Conservation (phyloP, 2,329 filamentous ascomycete genomes). For the Knufia petricola region DNA sequence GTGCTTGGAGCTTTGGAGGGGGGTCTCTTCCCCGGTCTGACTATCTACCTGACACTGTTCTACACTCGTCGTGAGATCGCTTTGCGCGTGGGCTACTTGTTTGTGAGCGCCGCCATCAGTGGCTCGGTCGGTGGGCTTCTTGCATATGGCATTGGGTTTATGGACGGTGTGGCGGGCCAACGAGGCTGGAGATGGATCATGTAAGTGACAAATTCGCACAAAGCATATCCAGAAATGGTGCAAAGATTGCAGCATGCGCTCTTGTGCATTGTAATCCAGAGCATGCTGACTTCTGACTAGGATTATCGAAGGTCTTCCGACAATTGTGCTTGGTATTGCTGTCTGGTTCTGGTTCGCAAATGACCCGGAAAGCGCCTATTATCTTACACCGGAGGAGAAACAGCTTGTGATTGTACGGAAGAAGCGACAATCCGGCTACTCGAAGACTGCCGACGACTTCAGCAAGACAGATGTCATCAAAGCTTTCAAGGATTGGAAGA, state of each 20-base stretch:
- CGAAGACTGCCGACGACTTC: constrained; percentile 43
- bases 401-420: constrained; percentile 45
- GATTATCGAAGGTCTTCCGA: constrained; percentile 42
- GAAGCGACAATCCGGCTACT: constrained; percentile 42
- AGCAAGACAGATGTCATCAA: constrained; percentile 55
- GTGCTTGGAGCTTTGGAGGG: constrained; percentile 36
- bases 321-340: constrained; percentile 33
- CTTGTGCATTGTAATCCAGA: too few species aligned
- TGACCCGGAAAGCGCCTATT: constrained; percentile 35
- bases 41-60: constrained; percentile 39
- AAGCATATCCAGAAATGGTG: too few species aligned
- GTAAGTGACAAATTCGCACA: constrained; percentile 2
- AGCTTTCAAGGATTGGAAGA: constrained; percentile 65
- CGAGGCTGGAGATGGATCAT: constrained; percentile 40
- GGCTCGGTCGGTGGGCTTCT: constrained; percentile 45
- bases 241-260: too few species aligned
- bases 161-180: constrained; percentile 41
- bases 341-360: constrained; percentile 40
- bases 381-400: constrained; percentile 38
- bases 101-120: constrained; percentile 41
- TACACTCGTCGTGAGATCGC: constrained; percentile 37
- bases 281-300: constrained; percentile 31
- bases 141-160: constrained; percentile 43
- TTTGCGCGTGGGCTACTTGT: constrained; percentile 33
- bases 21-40: constrained; percentile 35